These are phyloP conservation scores for Dryas alaskensis DNA, from an alignment of 306 rosid species.

Conservation along the genomic window DNA sequence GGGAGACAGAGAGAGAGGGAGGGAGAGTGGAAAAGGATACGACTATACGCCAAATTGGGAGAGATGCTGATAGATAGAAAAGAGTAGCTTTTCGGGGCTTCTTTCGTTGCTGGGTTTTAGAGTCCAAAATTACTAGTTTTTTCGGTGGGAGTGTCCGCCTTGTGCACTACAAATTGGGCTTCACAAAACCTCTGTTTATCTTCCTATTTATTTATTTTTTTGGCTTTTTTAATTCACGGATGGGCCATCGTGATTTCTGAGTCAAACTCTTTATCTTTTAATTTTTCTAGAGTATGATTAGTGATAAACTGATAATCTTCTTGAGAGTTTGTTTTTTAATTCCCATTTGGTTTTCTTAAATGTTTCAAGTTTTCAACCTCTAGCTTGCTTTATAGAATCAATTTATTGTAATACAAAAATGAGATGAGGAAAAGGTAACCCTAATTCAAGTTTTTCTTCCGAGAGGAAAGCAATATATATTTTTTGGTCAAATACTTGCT, in stretches of 20 bases:
- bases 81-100: not conserved
- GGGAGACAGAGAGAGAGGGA: slow-evolving; percentile 3
- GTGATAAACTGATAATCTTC: not conserved
- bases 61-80: not conserved
- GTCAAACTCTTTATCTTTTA: not conserved
- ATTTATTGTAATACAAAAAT: too few relatives aligned
- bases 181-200: too few relatives aligned
- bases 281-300: not conserved
- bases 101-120: slow-evolving; percentile 3
- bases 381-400: not conserved
- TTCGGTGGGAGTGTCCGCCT: not conserved
- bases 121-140: not conserved
- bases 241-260: not conserved
- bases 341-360: not conserved
- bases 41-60: not conserved
- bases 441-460: too few relatives aligned
- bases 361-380: not conserved
- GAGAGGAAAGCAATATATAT: too few relatives aligned
- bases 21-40: slow-evolving; percentile 23
- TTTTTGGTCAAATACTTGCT: too few relatives aligned
- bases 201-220: too few relatives aligned
- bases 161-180: not conserved
- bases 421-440: too few relatives aligned
- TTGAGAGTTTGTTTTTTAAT: not conserved
- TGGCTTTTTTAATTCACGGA: not conserved